These are phyloP conservation scores for Plasmodium adleri DNA, from an alignment of 169 alveolate genomes.

Conservation along the genomic window DNA sequence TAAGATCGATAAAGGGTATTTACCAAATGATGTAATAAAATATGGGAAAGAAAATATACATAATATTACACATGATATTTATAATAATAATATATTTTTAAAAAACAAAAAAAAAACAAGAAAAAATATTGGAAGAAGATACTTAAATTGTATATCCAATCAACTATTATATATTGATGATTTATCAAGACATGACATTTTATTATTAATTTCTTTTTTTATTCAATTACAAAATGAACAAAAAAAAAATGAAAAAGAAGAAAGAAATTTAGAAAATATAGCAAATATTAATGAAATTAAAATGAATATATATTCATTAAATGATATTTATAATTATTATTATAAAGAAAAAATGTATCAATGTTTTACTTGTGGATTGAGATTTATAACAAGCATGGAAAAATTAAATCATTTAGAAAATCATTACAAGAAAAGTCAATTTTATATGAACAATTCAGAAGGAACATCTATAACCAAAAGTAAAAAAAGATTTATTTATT, in stretches of 20 bases:
- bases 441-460: slow-evolving; percentile 20
- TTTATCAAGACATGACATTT: slow-evolving; percentile 40
- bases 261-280: slow-evolving; percentile 49
- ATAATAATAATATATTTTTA: background rate
- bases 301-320: slow-evolving; percentile 56
- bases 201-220: slow-evolving; percentile 43
- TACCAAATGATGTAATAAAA: background rate
- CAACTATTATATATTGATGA: slow-evolving; percentile 65
- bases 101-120: slow-evolving; percentile 4
- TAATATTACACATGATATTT: no score
- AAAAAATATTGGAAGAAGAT: slow-evolving; percentile 28
- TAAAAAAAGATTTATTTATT: slow-evolving; percentile 28
- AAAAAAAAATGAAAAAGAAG: slow-evolving; percentile 68
- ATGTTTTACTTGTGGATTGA: slow-evolving; percentile 66
- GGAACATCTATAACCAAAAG: slow-evolving; percentile 12
- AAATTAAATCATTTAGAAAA: slow-evolving; percentile 72
- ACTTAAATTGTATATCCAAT: slow-evolving; percentile 49
- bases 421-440: slow-evolving; percentile 43
- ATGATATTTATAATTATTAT: slow-evolving; percentile 32
- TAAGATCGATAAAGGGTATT: background rate
- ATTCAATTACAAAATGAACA: slow-evolving; percentile 71
- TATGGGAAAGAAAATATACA: background rate
- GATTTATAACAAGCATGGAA: slow-evolving; percentile 60
- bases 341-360: slow-evolving; percentile 46
- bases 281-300: slow-evolving; percentile 43